Percentiles rank a stretch among this genome's conserved stretches.
Conservation (phyloP, 129 eudicot genomes). For the Flaveria robusta region DNA sequence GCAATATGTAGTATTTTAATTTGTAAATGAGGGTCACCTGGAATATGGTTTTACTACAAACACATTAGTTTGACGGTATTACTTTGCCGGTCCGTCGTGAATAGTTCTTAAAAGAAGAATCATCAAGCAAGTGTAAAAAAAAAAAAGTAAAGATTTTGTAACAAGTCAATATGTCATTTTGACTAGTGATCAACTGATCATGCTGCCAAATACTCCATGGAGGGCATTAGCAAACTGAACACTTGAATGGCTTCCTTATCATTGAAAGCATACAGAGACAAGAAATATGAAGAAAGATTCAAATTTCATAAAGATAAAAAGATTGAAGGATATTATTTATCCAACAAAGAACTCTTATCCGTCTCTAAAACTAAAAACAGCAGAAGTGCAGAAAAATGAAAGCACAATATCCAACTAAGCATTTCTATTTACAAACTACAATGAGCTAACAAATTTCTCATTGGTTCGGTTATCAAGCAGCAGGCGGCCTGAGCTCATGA, state of each 20-base stretch:
- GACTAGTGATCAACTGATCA: background rate
- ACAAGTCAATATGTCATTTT: background rate
- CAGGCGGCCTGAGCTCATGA: slow-evolving; percentile 96
- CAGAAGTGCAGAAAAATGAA: slow-evolving; percentile 18
- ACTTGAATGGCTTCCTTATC: background rate
- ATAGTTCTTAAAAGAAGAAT: background rate
- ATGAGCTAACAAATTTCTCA: slow-evolving; percentile 18
- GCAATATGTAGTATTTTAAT: too few relatives aligned
- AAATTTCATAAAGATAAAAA: slow-evolving; percentile 1
- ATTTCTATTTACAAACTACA: slow-evolving; percentile 36
- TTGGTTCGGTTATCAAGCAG: slow-evolving; percentile 50
- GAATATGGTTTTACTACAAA: background rate
- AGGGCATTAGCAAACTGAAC: too few relatives aligned
- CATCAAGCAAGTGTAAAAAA: background rate
- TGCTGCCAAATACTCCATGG: background rate
- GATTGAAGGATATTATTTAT: slow-evolving; percentile 23
- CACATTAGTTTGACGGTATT: background rate
- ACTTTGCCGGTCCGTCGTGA: background rate
- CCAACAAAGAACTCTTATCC: slow-evolving; percentile 30
- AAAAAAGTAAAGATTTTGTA: background rate
- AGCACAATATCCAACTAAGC: slow-evolving; percentile 17
- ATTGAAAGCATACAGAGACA: slow-evolving; percentile 4
- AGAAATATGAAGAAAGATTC: background rate
- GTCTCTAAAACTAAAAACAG: slow-evolving; percentile 27
- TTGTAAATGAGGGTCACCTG: background rate